Evolutionary conservation across 768 basidiomycete genomes (phyloP).

Genomic region (Pulveroboletus sp.): DNA sequence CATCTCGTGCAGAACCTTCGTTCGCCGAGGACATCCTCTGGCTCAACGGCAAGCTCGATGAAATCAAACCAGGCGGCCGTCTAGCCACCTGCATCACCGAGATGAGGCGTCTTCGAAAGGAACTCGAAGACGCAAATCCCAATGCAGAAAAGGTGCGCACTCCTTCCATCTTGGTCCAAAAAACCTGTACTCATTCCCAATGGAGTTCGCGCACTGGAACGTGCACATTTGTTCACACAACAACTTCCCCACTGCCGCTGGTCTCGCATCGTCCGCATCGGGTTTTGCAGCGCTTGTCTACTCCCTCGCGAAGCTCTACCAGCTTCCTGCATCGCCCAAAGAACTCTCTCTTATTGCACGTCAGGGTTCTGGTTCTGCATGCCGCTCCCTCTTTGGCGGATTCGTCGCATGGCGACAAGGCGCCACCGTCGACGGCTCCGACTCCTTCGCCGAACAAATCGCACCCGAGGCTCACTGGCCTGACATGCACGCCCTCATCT

Average conservation of each 20-base stretch:
- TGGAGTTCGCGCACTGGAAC: slow-evolving; percentile 37
- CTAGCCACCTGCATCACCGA: slow-evolving; percentile 83
- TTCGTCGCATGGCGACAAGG: slow-evolving; percentile 88
- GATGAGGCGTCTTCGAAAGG: slow-evolving; percentile 74
- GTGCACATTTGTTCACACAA: slow-evolving; percentile 94
- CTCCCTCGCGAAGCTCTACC: slow-evolving; percentile 85
- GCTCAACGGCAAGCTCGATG: slow-evolving; percentile 93
- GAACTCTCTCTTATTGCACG: slow-evolving; percentile 91
- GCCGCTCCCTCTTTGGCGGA: slow-evolving; percentile 95
- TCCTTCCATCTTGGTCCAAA: neutral
- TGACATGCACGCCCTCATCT: slow-evolving; percentile 94
- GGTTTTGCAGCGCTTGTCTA: slow-evolving; percentile 94
- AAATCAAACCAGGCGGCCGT: slow-evolving; percentile 78
- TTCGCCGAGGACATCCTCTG: slow-evolving; percentile 82
- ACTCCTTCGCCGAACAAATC: slow-evolving; percentile 86
- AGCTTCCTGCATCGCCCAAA: slow-evolving; percentile 73
- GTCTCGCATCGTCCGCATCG: slow-evolving; percentile 94
- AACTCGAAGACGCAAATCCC: slow-evolving; percentile 69
- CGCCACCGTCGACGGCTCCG: slow-evolving; percentile 62
- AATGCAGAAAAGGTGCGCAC: slow-evolving; percentile 59
- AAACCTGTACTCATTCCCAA: neutral
- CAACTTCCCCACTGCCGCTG: slow-evolving; percentile 99
- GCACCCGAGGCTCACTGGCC: slow-evolving; percentile 90
- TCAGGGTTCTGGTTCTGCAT: slow-evolving; percentile 97
- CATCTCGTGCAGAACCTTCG: slow-evolving; percentile 76